phyloP scores from a whole-genome alignment of 208 protist genomes.

The Endotrypanum monterogeii region DNA sequence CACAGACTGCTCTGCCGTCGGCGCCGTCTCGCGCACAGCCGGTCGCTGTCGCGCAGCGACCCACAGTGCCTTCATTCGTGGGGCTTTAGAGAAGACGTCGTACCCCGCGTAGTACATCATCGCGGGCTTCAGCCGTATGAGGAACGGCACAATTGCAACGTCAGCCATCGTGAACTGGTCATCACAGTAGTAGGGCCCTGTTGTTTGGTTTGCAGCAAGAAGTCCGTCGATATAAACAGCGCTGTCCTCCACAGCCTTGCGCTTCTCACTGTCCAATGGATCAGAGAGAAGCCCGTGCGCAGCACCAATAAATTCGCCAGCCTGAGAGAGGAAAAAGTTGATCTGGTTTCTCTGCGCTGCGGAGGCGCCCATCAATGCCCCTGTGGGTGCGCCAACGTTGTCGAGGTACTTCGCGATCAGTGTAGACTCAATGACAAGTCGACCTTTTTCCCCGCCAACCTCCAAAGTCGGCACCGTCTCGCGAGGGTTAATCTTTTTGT shows the following conservation, averaged over 20 bases:
- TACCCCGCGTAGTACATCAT: constrained; percentile 69
- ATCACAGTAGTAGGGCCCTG: constrained; percentile 70
- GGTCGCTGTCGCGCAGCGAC: constrained; percentile 45
- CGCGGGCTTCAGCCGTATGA: constrained; percentile 50
- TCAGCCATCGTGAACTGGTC: constrained; percentile 79
- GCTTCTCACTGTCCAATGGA: constrained; percentile 62
- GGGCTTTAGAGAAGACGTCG: constrained; percentile 70
- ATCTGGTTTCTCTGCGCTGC: constrained; percentile 61
- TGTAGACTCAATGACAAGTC: constrained; percentile 63
- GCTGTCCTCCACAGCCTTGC: constrained; percentile 49
- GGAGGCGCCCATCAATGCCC: constrained; percentile 44
- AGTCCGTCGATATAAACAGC: constrained; percentile 68
- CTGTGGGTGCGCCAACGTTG: constrained; percentile 28
- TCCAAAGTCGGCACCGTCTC: constrained; percentile 75
- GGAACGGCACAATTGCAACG: constrained; percentile 70
- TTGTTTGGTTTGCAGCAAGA: constrained; percentile 52
- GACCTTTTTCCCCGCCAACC: constrained; percentile 38
- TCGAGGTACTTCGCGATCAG: constrained; percentile 79
- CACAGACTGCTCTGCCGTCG: constrained; percentile 44
- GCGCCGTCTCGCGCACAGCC: constrained; percentile 50
- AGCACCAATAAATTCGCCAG: constrained; percentile 52
- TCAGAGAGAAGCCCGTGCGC: constrained; percentile 51
- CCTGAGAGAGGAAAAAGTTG: constrained; percentile 76
- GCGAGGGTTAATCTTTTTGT: constrained; percentile 73
- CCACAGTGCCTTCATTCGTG: constrained; percentile 61